Evolutionary conservation across 352 stramenopile species (phyloP).

Genomic region (Phytophthora agathidicida): DNA sequence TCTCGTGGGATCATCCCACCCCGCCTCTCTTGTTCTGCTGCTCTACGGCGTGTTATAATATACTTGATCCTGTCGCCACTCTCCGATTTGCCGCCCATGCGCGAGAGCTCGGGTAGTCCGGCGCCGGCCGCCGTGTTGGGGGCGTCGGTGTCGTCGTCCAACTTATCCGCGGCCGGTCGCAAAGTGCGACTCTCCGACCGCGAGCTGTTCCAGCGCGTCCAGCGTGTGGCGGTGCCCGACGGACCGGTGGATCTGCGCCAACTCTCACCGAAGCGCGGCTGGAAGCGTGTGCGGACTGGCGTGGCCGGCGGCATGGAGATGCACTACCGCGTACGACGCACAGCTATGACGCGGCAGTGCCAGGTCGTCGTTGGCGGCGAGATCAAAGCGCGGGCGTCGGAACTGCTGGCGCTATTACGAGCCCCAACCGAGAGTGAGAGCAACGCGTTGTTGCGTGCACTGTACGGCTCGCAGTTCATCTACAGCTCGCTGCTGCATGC

Average conservation of each 20-base stretch:
- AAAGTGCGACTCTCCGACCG: constrained; percentile 33
- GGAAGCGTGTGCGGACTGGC: constrained; percentile 27
- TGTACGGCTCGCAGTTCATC: constrained; percentile 40
- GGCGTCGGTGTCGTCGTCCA: constrained; percentile 27
- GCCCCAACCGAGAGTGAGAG: constrained; percentile 40
- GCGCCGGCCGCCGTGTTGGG: constrained; percentile 2
- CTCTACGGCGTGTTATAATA: no score
- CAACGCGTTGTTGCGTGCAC: constrained; percentile 34
- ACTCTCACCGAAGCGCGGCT: constrained; percentile 24
- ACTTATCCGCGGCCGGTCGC: constrained; percentile 6
- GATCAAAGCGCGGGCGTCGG: constrained; percentile 13
- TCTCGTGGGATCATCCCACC: constrained; percentile 9
- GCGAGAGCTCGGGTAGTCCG: constrained; percentile 10
- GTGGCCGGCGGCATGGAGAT: constrained; percentile 19
- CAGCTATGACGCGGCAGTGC: constrained; percentile 11
- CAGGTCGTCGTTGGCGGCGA: constrained; percentile 32
- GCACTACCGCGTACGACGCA: constrained; percentile 10
- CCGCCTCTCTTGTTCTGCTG: neutral
- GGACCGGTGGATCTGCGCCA: constrained; percentile 12
- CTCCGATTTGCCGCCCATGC: constrained; percentile 21
- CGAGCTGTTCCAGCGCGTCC: constrained; percentile 35
- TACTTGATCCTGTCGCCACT: constrained; percentile 16
- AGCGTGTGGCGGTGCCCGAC: constrained; percentile 26
- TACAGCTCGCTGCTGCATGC: constrained; percentile 47
- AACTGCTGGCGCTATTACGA: constrained; percentile 34